Evolutionary conservation across 176 grass and related monocot genomes (phyloP).

Genomic region (Raddia distichophylla): DNA sequence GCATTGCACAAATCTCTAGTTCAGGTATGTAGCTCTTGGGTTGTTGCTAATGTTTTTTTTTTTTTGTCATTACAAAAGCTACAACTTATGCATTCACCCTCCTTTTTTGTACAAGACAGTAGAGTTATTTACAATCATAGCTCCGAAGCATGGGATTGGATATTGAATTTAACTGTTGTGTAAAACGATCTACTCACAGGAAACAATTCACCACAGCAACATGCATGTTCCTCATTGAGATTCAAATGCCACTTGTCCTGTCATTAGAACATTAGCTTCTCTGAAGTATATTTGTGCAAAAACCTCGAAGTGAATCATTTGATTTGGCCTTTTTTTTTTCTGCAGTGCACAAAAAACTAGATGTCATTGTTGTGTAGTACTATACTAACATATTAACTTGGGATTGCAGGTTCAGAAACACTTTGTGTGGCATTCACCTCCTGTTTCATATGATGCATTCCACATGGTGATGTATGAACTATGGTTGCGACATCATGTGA

Average conservation of each 20-base stretch:
- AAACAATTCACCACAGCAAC: not conserved
- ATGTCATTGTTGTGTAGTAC: not conserved
- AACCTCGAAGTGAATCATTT: conserved; percentile 14
- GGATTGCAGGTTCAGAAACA: conserved; percentile 87
- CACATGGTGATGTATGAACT: conserved; percentile 99
- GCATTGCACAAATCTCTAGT: conserved; percentile 75
- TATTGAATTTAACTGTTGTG: not conserved
- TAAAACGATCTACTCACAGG: conserved; percentile 10
- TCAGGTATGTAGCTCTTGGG: conserved; percentile 47
- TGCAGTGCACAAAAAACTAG: not conserved
- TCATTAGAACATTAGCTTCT: not conserved
- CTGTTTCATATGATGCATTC: conserved; percentile 81
- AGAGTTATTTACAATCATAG: not conserved
- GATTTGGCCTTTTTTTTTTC: not conserved
- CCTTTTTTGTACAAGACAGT: not conserved
- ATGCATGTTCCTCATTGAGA: not conserved
- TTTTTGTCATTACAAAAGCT: not conserved
- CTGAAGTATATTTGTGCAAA: not conserved
- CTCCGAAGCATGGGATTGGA: not conserved
- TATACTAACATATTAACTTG: conserved; percentile 30
- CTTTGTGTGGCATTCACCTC: conserved; percentile 95
- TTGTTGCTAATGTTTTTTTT: not conserved
- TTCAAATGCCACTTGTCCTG: conserved; percentile 16
- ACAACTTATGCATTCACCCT: not conserved
- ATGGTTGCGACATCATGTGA: conserved; percentile 87